A percentile compares a stretch with the other conserved stretches of the same genome.
These are phyloP conservation scores for Ogataea hybrid DNA, from an alignment of 1,139 yeast species.

Conservation along the genomic window DNA sequence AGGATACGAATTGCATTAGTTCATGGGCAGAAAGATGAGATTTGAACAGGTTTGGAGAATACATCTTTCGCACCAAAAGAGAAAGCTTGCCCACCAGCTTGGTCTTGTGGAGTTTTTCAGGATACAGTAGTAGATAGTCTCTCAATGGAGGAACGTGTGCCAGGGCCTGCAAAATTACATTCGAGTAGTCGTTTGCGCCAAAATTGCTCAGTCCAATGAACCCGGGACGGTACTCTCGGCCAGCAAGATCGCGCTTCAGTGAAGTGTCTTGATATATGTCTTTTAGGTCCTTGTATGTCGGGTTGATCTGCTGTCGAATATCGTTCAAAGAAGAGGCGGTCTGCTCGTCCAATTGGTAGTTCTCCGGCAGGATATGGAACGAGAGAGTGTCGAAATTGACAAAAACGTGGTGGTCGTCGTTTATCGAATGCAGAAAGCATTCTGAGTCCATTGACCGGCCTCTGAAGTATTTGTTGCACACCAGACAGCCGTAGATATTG, in stretches of 20 bases:
- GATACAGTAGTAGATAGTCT: constrained; percentile 44
- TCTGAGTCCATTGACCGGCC: constrained; percentile 65
- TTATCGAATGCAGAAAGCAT: constrained; percentile 67
- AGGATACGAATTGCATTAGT: constrained; percentile 48
- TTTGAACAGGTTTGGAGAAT: constrained; percentile 61
- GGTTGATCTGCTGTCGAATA: constrained; percentile 52
- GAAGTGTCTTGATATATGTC: constrained; percentile 30
- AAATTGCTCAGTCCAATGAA: constrained; percentile 62
- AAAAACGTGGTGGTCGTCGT: constrained; percentile 61
- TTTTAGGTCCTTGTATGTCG: constrained; percentile 44
- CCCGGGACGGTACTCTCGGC: constrained; percentile 55
- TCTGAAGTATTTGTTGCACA: constrained; percentile 71
- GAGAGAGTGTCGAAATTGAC: constrained; percentile 50
- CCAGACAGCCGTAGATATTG: constrained; percentile 69
- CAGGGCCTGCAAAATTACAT: constrained; percentile 55
- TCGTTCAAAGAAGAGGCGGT: constrained; percentile 42
- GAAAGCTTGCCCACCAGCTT: constrained; percentile 28
- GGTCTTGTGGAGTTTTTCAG: constrained; percentile 21
- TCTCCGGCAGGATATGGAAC: constrained; percentile 63
- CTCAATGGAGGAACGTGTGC: constrained; percentile 54
- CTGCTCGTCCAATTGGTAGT: constrained; percentile 38
- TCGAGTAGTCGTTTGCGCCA: constrained; percentile 48
- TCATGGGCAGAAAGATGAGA: constrained; percentile 69
- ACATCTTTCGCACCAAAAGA: constrained; percentile 53
- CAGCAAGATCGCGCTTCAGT: constrained; percentile 40